Conservation (phyloP, 1,139 yeast species). For the Scheffersomyces illinoinensis region DNA sequence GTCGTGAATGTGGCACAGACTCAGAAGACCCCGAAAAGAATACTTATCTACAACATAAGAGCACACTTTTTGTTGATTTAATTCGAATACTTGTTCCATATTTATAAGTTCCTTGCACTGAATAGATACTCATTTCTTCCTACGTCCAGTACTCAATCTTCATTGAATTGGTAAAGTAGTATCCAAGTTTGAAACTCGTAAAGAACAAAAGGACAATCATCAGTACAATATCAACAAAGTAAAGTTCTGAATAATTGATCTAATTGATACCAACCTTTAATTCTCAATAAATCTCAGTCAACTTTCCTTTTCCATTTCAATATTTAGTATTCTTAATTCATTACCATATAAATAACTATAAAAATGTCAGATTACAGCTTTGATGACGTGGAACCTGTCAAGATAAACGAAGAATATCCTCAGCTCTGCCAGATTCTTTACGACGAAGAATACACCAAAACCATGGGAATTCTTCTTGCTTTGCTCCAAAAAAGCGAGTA, state of each 20-base stretch:
- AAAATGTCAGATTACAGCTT: conserved; percentile 13
- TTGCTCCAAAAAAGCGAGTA: conserved; percentile 61
- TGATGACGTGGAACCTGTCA: conserved; percentile 43
- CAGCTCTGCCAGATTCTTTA: conserved; percentile 77
- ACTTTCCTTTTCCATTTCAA: background rate
- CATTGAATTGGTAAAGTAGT: no score
- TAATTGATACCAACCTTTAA: no score
- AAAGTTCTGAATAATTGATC: no score
- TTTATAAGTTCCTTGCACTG: background rate
- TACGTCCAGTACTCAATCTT: no score
- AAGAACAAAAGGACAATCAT: no score
- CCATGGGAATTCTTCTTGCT: conserved; percentile 65
- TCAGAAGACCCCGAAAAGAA: no score
- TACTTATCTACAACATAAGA: no score
- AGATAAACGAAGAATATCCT: conserved; percentile 47
- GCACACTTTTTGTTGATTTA: background rate
- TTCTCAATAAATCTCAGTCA: background rate
- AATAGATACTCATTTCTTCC: background rate
- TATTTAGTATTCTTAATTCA: background rate
- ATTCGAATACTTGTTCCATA: background rate
- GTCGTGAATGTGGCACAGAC: no score
- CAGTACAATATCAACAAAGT: no score
- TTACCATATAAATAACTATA: background rate
- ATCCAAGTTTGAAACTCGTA: no score
- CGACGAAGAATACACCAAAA: conserved; percentile 62